Evolutionary conservation across 1,284 basidiomycete species (phyloP), one percentile per base, ranked within the genome.

Genomic region (Ceratobasidium sp.): DNA sequence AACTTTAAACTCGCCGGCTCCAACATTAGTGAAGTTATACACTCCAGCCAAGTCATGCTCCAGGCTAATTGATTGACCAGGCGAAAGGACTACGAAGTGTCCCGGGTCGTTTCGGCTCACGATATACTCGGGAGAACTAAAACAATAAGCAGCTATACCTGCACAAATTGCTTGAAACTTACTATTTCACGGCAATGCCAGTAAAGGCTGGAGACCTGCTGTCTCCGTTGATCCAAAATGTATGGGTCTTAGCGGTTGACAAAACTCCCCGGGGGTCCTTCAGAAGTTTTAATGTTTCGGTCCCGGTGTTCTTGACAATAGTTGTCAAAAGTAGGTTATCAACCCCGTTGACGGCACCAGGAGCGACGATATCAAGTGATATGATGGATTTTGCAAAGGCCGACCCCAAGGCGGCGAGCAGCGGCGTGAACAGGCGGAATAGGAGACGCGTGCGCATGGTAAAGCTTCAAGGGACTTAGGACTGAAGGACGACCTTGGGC

Each of bases 41-140:
- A 64, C 62, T 27, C 62, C 62, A 22, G 62, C 44, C 17, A 64
- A 41, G 9, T 45, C 22, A 36, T 64, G 62, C 6, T 19, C 48
- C n/a, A 45, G 41, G 8, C 27, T n/a, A 24, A 33, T 24, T 4
- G 62, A 47, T 48, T 64, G 11, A 29, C 45, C 62, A 5, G 62
- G 62, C 2, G 14, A n/a, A 3, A 64, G 62, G 3, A 64, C 22
- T 19, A 36, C 33, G 29, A 64, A 64, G 44, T 64, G 41, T 11
- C 4, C 3, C 45, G 22, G 17, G 17, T 14, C n/a, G 44, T 48
- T 48, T 15, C 24, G 14, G 6, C 45, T 45, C 19, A 64, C 41
- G 33, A 64, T 48, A 17, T 47, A 24, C 6, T 48, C 44, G 4
- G 62, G 62, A 19, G 62, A 64, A 41, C 62, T 64, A 44, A 36